Evolutionary conservation across 352 stramenopile genomes (phyloP), one percentile per base, ranked within the genome.

Genomic region (Achlya hypogyna): DNA sequence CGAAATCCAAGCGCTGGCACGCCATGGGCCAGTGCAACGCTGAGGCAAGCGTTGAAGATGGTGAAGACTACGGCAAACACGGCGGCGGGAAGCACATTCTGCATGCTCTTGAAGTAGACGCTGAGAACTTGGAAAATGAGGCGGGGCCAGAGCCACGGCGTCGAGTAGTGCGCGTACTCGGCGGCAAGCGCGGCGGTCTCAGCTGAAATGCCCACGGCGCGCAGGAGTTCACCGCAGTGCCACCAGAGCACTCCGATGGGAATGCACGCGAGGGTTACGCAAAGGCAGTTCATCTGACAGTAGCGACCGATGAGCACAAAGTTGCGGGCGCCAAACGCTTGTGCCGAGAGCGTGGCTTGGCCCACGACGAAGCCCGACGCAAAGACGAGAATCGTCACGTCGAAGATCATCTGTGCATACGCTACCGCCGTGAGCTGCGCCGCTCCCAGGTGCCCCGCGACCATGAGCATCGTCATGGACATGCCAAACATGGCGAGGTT

Each of bases 301-400:
- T 88, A 90, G 58, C 81, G 73, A 29, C 73, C 77, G 25, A 90
- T 63, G 25, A 94, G 53, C 16, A 84, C 72, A 51, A 76, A 90
- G 71, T 96, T 93, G 52, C 85, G 84, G 53, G 85, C 84, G 20
- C 87, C 87, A 51, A 91, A 90, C 20, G 87, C 87, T 65, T 96
- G 87, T 42, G 83, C 90, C 65, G 78, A 89, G 23, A 96, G 78
- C 51, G 82, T 71, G 63, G 88, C 95, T 64, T 91, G 82, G 42
- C 84, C 84, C 51, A 78, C 71, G 64, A 88, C 90, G 62, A 93
- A 88, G 45, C 84, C 79, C 58, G 89, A 82, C 77, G 89, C 87
- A 63, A 89, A 86, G n/a, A 92, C 72, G 31, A 91, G 77, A 47
- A 81, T 89, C 5, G 81, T 86, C 35, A 93, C 77, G 53, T 92